Evolutionary conservation across 225 moss, liverwort and hornwort genomes (phyloP).

Genomic region (Rhytidiadelphus loreus): DNA sequence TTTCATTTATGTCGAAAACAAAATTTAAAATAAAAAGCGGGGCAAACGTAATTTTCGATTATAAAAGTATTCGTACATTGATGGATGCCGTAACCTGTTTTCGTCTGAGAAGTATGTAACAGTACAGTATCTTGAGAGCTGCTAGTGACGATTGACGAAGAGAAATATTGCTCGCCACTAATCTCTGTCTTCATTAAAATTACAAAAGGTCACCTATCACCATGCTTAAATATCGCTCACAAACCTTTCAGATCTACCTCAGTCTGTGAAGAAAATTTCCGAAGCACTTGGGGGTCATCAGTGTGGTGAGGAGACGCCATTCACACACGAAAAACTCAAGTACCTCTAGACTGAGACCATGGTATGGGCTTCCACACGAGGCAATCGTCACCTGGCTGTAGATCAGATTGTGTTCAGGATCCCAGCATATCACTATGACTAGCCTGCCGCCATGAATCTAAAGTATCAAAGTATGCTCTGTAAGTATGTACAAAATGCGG

Average conservation of each 20-base stretch:
- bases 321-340: not conserved
- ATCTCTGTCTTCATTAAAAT: not conserved
- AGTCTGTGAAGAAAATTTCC: not conserved
- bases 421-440: not conserved
- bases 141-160: not conserved
- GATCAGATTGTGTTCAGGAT: constrained; percentile 2
- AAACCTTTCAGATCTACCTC: not conserved
- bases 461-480: constrained; percentile 26
- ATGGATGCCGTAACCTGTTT: not conserved
- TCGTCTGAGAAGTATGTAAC: constrained; percentile 1
- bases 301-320: not conserved
- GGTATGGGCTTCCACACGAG: not conserved
- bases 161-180: not conserved
- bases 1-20: too few relatives aligned
- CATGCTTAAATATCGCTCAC: not conserved
- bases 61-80: constrained; percentile 19
- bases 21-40: too few relatives aligned
- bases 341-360: not conserved
- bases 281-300: not conserved
- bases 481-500: constrained; percentile 44
- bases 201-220: constrained; percentile 16
- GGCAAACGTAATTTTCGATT: not conserved
- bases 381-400: not conserved
- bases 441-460: constrained; percentile 3
- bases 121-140: not conserved